These are phyloP conservation scores for Hypoxylon perforatum DNA, from an alignment of 495 filamentous ascomycete genomes.

Conservation along the genomic window DNA sequence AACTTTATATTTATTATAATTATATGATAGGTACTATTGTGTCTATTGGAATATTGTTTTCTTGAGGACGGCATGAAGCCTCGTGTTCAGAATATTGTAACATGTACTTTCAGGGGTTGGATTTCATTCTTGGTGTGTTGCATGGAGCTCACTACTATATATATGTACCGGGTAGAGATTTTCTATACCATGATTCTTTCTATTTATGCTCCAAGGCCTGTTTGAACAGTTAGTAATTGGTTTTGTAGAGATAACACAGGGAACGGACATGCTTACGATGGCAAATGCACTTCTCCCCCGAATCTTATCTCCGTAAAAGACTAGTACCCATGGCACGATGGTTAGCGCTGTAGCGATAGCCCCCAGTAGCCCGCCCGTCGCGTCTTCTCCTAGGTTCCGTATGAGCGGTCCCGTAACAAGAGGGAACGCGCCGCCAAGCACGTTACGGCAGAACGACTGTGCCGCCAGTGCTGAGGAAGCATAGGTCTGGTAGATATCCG, in stretches of 20 bases:
- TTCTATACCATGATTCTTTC: too few species aligned
- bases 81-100: too few species aligned
- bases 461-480: conserved; percentile 89
- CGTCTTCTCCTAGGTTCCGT: conserved; percentile 73
- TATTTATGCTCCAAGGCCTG: conserved; percentile 35
- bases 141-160: too few species aligned
- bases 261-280: conserved; percentile 39
- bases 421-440: conserved; percentile 86
- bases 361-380: conserved; percentile 81
- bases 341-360: conserved; percentile 77
- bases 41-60: too few species aligned
- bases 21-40: too few species aligned
- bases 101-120: too few species aligned
- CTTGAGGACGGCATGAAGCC: too few species aligned
- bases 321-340: conserved; percentile 85
- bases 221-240: conserved; percentile 6
- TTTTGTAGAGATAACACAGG: not conserved
- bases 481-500: conserved; percentile 88
- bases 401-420: conserved; percentile 80
- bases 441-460: conserved; percentile 85
- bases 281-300: conserved; percentile 83
- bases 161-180: too few species aligned
- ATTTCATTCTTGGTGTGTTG: too few species aligned
- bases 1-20: too few species aligned
- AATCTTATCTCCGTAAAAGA: conserved; percentile 83